Conservation (phyloP, 805 yeast species). For the Nakazawaea populi region DNA sequence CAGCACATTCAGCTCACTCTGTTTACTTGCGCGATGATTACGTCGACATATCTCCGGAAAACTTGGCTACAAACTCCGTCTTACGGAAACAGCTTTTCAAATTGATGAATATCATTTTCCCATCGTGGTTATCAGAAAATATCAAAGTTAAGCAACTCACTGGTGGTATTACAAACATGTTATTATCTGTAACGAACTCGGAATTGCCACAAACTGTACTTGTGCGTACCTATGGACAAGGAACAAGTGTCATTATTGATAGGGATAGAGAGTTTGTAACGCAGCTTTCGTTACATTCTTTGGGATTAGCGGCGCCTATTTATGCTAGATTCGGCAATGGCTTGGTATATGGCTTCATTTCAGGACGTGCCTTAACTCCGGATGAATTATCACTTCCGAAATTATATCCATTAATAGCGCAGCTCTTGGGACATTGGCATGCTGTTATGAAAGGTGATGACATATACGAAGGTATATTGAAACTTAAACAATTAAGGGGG, state of each 20-base stretch:
- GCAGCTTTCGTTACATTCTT: slow-evolving; percentile 54
- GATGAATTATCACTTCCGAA: slow-evolving; percentile 42
- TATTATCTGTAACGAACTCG: slow-evolving; percentile 37
- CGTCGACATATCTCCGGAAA: slow-evolving; percentile 30
- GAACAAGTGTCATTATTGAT: slow-evolving; percentile 67
- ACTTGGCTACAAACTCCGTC: slow-evolving; percentile 19
- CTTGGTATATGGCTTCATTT: slow-evolving; percentile 60
- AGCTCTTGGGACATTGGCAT: slow-evolving; percentile 70
- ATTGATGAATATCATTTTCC: slow-evolving; percentile 22
- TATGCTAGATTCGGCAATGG: slow-evolving; percentile 70
- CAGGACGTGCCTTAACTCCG: slow-evolving; percentile 56
- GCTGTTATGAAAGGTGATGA: slow-evolving; percentile 34
- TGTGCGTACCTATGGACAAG: slow-evolving; percentile 69
- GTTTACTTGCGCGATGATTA: slow-evolving; percentile 40
- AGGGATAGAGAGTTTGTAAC: slow-evolving; percentile 70
- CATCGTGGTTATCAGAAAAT: slow-evolving; percentile 29
- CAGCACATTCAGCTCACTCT: slow-evolving; percentile 37
- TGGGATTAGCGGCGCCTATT: slow-evolving; percentile 61
- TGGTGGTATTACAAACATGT: slow-evolving; percentile 63
- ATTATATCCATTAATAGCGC: slow-evolving; percentile 55
- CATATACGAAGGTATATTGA: slow-evolving; percentile 41
- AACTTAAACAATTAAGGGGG: slow-evolving; percentile 25
- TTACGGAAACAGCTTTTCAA: slow-evolving; percentile 30
- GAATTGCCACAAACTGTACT: slow-evolving; percentile 34
- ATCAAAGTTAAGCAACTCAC: slow-evolving; percentile 40